Evolutionary conservation across 805 yeast genomes (phyloP).

Genomic region (Lipomyces lipofer): DNA sequence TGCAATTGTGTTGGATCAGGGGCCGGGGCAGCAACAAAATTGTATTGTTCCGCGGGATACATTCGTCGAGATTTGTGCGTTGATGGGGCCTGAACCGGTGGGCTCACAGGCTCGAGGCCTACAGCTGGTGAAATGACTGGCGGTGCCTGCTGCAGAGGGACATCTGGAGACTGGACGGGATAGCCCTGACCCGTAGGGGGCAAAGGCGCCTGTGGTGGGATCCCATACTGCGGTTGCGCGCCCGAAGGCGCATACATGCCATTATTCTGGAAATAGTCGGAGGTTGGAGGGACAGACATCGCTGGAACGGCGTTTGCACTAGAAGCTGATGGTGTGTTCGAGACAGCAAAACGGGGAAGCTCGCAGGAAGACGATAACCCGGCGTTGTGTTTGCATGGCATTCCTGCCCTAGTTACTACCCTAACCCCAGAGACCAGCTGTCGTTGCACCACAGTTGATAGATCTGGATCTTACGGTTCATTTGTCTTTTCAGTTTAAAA

Average conservation of each 20-base stretch:
- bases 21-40: conserved; percentile 38
- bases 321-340: not conserved
- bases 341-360: not conserved
- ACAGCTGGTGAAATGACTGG: not conserved
- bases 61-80: conserved; percentile 42
- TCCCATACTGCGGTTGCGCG: conserved; percentile 17
- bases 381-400: not conserved
- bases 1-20: not conserved
- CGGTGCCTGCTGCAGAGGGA: not conserved
- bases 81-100: conserved; percentile 1
- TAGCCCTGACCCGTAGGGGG: conserved; percentile 5
- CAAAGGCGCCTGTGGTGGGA: conserved; percentile 14
- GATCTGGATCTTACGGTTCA: too few relatives aligned
- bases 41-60: conserved; percentile 52
- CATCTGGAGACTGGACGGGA: not conserved
- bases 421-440: conserved; percentile 15
- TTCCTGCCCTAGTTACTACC: not conserved
- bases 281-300: conserved; percentile 16
- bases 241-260: conserved; percentile 5
- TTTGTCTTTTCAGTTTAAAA: too few relatives aligned
- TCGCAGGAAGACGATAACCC: not conserved
- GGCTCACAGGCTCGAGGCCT: not conserved
- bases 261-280: conserved; percentile 13
- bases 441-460: not conserved
- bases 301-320: not conserved